Evolutionary conservation across 768 basidiomycete species (phyloP).

Genomic region (Pholiota microspora): DNA sequence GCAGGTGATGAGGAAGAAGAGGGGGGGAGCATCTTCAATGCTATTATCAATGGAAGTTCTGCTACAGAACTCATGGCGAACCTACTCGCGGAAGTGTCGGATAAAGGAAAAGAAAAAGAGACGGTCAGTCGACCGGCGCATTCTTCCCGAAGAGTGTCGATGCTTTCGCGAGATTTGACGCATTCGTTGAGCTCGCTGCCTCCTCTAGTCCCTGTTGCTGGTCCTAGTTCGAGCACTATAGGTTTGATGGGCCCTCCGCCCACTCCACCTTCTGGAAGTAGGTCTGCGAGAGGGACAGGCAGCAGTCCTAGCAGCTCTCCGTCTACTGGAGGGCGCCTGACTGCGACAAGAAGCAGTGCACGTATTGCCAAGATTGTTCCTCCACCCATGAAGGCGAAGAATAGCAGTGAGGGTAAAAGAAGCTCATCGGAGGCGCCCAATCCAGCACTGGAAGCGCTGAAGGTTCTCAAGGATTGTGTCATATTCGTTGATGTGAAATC

Average conservation of each 20-base stretch:
- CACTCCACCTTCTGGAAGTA: conserved; percentile 34
- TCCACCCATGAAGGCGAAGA: conserved; percentile 13
- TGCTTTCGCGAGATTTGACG: conserved; percentile 59
- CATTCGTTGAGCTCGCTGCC: conserved; percentile 58
- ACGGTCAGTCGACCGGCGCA: conserved; percentile 23
- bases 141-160: conserved; percentile 53
- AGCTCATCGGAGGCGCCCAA: conserved; percentile 17
- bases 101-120: conserved; percentile 34
- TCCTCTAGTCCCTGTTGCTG: conserved; percentile 21
- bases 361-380: conserved; percentile 28
- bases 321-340: conserved; percentile 17
- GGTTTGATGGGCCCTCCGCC: conserved; percentile 48
- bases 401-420: conserved; percentile 18
- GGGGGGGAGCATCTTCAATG: conserved; percentile 17
- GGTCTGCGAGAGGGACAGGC: conserved; percentile 24
- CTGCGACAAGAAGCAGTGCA: conserved; percentile 28
- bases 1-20: conserved; percentile 9
- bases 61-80: conserved; percentile 13
- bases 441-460: conserved; percentile 34
- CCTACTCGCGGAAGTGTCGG: conserved; percentile 12
- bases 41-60: conserved; percentile 11
- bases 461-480: conserved; percentile 67
- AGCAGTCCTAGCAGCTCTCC: conserved; percentile 16
- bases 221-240: conserved; percentile 3
- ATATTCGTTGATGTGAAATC: conserved; percentile 89